Percentiles rank a stretch among this genome's conserved stretches.
These are phyloP conservation scores for Urostyla sp. DNA, from an alignment of 73 alveolate genomes.

Conservation along the genomic window DNA sequence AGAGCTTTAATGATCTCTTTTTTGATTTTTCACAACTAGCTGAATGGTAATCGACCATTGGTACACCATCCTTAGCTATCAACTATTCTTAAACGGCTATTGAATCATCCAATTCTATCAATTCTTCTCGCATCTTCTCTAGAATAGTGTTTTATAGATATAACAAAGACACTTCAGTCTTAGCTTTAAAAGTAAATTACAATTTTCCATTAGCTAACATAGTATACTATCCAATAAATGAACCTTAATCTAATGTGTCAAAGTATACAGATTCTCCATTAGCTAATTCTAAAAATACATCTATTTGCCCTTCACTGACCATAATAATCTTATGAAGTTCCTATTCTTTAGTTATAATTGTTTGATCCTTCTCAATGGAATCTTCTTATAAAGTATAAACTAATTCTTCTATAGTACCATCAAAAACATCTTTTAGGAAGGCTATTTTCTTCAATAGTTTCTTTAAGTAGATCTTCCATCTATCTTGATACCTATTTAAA, in stretches of 20 bases:
- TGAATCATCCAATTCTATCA: constrained; percentile 12
- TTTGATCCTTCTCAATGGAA: neutral
- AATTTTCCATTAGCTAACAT: neutral
- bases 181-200: constrained; percentile 14
- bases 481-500: constrained; percentile 39
- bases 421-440: neutral
- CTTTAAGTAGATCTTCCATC: constrained; percentile 34
- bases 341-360: neutral
- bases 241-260: too few relatives aligned
- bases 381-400: neutral
- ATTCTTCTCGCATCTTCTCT: neutral
- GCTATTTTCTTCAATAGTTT: neutral
- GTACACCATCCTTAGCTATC: constrained; percentile 27
- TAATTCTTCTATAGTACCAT: constrained; percentile 22
- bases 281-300: neutral
- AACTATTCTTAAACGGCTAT: constrained; percentile 20
- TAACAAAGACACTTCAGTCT: neutral
- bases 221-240: constrained; percentile 21
- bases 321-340: neutral
- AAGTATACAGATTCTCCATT: too few relatives aligned
- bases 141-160: neutral
- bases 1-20: neutral
- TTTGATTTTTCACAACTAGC: constrained; percentile 8
- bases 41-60: constrained; percentile 6
- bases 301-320: neutral